Evolutionary conservation across 1,284 basidiomycete genomes (phyloP), one percentile per base, ranked within the genome.

Genomic region (Pisolithus thermaeus): DNA sequence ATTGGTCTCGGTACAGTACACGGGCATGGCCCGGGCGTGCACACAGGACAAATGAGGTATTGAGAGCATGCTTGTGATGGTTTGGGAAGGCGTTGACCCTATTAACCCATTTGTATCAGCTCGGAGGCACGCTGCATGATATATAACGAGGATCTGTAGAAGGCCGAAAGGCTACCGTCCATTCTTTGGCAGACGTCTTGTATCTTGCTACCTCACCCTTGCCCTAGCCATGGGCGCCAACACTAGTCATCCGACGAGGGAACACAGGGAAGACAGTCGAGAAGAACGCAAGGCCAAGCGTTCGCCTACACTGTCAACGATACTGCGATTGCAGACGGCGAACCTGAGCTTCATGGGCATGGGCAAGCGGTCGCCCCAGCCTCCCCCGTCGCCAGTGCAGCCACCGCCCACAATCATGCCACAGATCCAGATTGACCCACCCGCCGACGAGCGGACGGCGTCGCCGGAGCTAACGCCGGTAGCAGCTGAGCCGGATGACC

Each of bases 41-140:
- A 64, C 37, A 64, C 63, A 64, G 64, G 43, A 61, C 47, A 56
- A 60, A 52, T 50, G 65, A 66, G 62, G 61, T 60, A 49, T 35
- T 49, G n/a, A 9, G 52, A 52, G 53, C 60, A 59, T 47, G 58
- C 59, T 50, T 36, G 32, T 46, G 44, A 32, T 28, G 3, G n/a
- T 14, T 46, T 27, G 14, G 30, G 25, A 23, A 25, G 39, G 40
- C 49, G 52, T 46, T 48, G 52, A 40, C 50, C 54, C 38, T 28
- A 16, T 40, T 25, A 8, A 30, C 28, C 55, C 64, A 57, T 61
- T 59, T 67, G 66, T 66, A 64, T 49, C 23, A 48, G 37, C n/a
- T 35, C 32, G 32, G 42, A 30, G 39, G 46, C 22, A 41, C 42
- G 38, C 39, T 46, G 50, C 48, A 56, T 58, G 62, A 63, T 56